Evolutionary conservation across 2,329 filamentous ascomycete genomes (phyloP).

Genomic region (Diaporthe caulivora): DNA sequence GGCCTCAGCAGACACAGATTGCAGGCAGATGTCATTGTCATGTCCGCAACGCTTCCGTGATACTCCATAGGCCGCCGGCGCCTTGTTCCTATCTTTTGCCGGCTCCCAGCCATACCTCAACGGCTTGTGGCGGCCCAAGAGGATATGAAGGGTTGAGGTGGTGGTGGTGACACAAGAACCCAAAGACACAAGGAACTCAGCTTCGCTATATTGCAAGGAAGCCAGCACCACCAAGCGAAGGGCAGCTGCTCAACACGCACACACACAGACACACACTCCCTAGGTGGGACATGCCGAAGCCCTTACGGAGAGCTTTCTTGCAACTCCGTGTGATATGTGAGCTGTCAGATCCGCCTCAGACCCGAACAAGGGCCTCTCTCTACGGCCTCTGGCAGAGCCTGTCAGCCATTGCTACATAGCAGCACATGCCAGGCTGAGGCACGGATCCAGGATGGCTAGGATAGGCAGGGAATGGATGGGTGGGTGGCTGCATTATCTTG

Average conservation of each 20-base stretch:
- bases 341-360: constrained; percentile 23
- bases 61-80: not conserved
- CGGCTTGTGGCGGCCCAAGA: constrained; percentile 32
- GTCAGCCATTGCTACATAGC: constrained; percentile 4
- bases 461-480: constrained; percentile 8
- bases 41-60: not conserved
- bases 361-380: not conserved
- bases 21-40: not conserved
- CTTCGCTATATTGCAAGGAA: not conserved
- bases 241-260: not conserved
- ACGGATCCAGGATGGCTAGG: constrained; percentile 5
- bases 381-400: not conserved
- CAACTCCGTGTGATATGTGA: constrained; percentile 18
- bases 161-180: constrained; percentile 3
- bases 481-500: constrained; percentile 29
- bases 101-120: not conserved
- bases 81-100: not conserved
- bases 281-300: constrained; percentile 10
- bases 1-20: not conserved
- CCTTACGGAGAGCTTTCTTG: not conserved
- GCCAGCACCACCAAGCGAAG: constrained; percentile 1
- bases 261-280: not conserved
- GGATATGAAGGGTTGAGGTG: not conserved
- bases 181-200: not conserved
- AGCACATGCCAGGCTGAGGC: constrained; percentile 21